Evolutionary conservation across 2,329 filamentous ascomycete species (phyloP).

Genomic region (Albophoma yamanashiensis): DNA sequence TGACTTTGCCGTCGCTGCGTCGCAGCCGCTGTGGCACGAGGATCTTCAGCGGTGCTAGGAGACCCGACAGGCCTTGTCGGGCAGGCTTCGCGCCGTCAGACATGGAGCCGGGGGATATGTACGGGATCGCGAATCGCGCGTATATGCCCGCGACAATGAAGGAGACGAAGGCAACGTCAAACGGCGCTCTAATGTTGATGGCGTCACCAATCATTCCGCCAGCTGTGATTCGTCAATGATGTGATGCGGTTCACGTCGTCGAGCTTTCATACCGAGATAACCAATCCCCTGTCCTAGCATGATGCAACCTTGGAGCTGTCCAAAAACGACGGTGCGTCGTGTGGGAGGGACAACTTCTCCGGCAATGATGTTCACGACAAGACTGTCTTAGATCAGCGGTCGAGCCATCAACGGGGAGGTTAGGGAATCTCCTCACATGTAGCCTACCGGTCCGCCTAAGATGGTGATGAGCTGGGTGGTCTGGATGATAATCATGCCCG

Average conservation of each 20-base stretch:
- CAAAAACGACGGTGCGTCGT: conserved; percentile 53
- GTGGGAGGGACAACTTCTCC: conserved; percentile 51
- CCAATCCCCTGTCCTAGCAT: conserved; percentile 58
- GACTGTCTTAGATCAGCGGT: conserved; percentile 14
- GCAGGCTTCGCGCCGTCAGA: conserved; percentile 17
- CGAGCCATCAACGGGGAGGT: no score
- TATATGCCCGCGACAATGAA: conserved; percentile 37
- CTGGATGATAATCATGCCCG: conserved; percentile 60
- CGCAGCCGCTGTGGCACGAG: conserved; percentile 47
- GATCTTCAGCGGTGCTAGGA: conserved; percentile 54
- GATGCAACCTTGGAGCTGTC: conserved; percentile 53
- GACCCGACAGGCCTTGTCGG: conserved; percentile 31
- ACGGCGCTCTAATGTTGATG: conserved; percentile 53
- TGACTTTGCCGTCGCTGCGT: conserved; percentile 35
- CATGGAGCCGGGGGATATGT: conserved; percentile 35
- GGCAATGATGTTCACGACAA: conserved; percentile 58
- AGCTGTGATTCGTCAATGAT: conserved; percentile 18
- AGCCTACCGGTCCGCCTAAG: conserved; percentile 57
- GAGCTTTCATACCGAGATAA: conserved; percentile 37
- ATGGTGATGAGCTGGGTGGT: conserved; percentile 56
- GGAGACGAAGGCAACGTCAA: conserved; percentile 49
- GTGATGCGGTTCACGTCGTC: background rate
- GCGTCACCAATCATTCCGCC: conserved; percentile 55
- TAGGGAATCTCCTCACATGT: conserved; percentile 33
- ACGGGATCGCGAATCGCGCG: conserved; percentile 30